A percentile compares a stretch with the other conserved stretches of the same genome.
Conservation (phyloP, 1,139 yeast species). For the Suhomyces kunorum region DNA sequence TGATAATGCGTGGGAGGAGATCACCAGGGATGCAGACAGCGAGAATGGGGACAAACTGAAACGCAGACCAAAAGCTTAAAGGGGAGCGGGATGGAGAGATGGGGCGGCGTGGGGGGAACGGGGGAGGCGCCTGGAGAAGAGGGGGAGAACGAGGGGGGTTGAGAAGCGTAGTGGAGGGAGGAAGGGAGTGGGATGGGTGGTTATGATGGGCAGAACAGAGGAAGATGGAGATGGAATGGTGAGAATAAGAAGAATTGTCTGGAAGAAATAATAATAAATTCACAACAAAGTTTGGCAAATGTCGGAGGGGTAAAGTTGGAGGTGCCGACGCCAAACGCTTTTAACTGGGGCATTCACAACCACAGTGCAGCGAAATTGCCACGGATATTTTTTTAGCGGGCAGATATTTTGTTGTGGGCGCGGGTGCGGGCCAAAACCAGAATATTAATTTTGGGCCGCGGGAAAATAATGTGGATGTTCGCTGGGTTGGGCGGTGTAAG, state of each 20-base stretch:
- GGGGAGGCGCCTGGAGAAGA: background rate
- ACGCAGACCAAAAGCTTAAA: slow-evolving; percentile 6
- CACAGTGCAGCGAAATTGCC: slow-evolving; percentile 6
- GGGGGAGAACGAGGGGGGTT: background rate
- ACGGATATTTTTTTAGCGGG: slow-evolving; percentile 1
- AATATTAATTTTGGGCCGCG: background rate
- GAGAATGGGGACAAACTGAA: slow-evolving; percentile 1
- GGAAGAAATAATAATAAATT: slow-evolving; percentile 12
- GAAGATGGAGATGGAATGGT: slow-evolving; percentile 2
- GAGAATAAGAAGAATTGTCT: slow-evolving; percentile 10
- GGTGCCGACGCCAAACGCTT: slow-evolving; percentile 11
- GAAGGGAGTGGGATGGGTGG: slow-evolving; percentile 1
- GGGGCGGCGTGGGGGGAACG: slow-evolving; percentile 1
- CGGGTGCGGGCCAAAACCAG: background rate
- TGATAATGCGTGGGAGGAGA: background rate
- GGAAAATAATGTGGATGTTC: slow-evolving; percentile 1
- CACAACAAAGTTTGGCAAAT: slow-evolving; percentile 10
- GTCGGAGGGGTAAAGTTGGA: slow-evolving; percentile 11
- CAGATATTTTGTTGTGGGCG: background rate
- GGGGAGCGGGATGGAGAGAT: slow-evolving; percentile 1
- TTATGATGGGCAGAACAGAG: background rate
- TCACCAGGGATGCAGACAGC: slow-evolving; percentile 4
- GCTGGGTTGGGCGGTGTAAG: background rate
- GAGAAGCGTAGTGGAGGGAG: background rate
- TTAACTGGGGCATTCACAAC: slow-evolving; percentile 9